phyloP scores from a whole-genome alignment of 2,329 filamentous ascomycete genomes.

The Chrysoporthe deuterocubensis region DNA sequence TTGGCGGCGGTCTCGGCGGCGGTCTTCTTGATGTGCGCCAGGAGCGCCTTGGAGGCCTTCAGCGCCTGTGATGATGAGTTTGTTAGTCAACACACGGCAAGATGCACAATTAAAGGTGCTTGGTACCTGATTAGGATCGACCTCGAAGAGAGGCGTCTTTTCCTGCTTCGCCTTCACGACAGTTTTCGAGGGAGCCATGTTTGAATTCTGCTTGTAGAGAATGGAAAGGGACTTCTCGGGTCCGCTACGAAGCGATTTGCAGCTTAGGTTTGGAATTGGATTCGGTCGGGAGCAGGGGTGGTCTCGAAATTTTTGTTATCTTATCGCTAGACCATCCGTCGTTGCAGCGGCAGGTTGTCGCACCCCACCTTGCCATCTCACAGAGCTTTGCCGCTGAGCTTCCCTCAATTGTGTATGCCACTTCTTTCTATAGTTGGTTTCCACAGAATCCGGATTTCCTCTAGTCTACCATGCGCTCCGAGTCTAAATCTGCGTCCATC shows the following conservation, averaged over 20 bases:
- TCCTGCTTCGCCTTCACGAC: constrained; percentile 38
- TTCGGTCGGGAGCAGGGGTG: background rate
- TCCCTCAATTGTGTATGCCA: background rate
- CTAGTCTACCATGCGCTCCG: background rate
- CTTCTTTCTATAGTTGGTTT: background rate
- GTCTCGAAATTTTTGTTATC: constrained; percentile 27
- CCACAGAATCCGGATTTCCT: background rate
- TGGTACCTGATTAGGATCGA: constrained; percentile 42
- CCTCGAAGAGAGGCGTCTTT: constrained; percentile 37
- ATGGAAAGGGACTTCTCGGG: constrained; percentile 3
- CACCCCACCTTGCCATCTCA: background rate
- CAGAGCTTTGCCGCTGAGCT: background rate
- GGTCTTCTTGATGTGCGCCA: constrained; percentile 64
- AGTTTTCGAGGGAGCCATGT: constrained; percentile 41
- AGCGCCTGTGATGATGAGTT: constrained; percentile 48
- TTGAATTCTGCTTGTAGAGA: constrained; percentile 14
- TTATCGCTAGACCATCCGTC: constrained; percentile 20
- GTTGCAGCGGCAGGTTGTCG: background rate
- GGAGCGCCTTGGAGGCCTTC: constrained; percentile 66
- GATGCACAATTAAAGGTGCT: background rate
- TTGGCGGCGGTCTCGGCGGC: constrained; percentile 51
- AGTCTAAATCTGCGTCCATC: constrained; percentile 3
- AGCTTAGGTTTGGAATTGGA: background rate
- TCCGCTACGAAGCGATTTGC: background rate
- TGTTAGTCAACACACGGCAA: constrained; percentile 20